Base-by-base conservation (phyloP, 495 filamentous ascomycete species). In the Neurospora intermedia region DNA sequence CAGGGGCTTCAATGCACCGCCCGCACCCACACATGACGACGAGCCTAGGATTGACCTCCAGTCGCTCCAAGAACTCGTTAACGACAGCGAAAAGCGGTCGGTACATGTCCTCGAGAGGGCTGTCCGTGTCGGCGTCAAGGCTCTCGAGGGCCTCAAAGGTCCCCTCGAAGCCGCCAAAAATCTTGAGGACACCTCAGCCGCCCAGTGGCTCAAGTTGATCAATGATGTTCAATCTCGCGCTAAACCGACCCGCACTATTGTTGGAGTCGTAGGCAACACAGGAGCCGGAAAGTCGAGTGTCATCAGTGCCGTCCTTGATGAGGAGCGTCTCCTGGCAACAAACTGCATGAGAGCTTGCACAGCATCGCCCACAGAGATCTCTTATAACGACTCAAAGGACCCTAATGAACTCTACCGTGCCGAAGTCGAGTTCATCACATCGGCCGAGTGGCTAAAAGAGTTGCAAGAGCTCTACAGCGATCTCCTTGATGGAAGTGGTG, bases 281-380 rank as follows among this genome's bases (percentile, higher is more conserved):
- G 88, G 88, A 7, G 85, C 85, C 38, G 88, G 88, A 6, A 90
- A 90, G 74, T 87, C 85, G 4, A 88, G 86, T 4, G 80, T 89
- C 11, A 89, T 90, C 72, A 89, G 88, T 76, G 87, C 87, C 2
- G 77, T 90, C 10, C 80, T 88, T 20, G 87, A 89, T 27, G 86
- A 90, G 69, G 84, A 85, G 42, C 77, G 80, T 18, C 73, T 86
- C 11, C 54, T 83, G 9, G 79, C 81, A 2, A 83, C 81, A 0
- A 82, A 81, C 43, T 83, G 81, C 73, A 70, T 83, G 75, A 62
- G 88, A 73, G 90, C 89, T 10, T 91, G 89, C 73, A 92, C 91
- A 4, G 89, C 90, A 0, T 87, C 88, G 11, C 86, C 88, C 0
- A 91, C 87, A 0, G 90, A 92, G 75, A 86, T 92, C 16, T 88